Percentiles rank a stretch among this genome's conserved stretches.
These are phyloP conservation scores for Aureobasidium sp. DNA, from an alignment of 2,329 filamentous ascomycete species.

Conservation along the genomic window DNA sequence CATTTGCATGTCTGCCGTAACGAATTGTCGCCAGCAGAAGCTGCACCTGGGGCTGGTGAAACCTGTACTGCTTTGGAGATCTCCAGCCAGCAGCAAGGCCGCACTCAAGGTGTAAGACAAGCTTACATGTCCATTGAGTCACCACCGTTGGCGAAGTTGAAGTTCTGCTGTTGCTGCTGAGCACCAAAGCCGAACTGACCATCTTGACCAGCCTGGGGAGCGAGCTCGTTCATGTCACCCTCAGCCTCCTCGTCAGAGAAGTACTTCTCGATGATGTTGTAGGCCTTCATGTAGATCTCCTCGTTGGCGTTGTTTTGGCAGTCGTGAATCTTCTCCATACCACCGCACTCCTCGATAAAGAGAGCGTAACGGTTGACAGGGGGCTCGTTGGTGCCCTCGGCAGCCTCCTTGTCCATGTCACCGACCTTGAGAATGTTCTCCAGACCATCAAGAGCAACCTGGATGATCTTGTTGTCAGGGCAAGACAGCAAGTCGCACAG, in stretches of 20 bases:
- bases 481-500: slow-evolving; percentile 90
- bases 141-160: slow-evolving; percentile 81
- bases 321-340: slow-evolving; percentile 99
- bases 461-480: slow-evolving; percentile 99
- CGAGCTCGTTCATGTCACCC: slow-evolving; percentile 73
- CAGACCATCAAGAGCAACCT: slow-evolving; percentile 91
- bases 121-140: slow-evolving; percentile 60
- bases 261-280: slow-evolving; percentile 99
- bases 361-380: slow-evolving; percentile 93
- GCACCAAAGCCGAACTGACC: slow-evolving; percentile 74
- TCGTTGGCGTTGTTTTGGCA: slow-evolving; percentile 99
- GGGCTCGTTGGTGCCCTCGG: slow-evolving; percentile 60
- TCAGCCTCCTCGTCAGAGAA: slow-evolving; percentile 96
- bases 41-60: background rate
- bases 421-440: slow-evolving; percentile 99
- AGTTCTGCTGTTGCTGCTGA: slow-evolving; percentile 65
- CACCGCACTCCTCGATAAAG: slow-evolving; percentile 96
- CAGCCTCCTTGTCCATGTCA: slow-evolving; percentile 92
- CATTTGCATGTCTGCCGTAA: background rate
- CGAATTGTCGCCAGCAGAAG: background rate
- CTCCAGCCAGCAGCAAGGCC: background rate
- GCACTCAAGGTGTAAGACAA: background rate
- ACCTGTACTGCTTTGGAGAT: background rate
- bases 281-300: slow-evolving; percentile 99
- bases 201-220: slow-evolving; percentile 61